Base-by-base conservation (phyloP, 345 rosid genomes). In the Nephelium lappaceum region DNA sequence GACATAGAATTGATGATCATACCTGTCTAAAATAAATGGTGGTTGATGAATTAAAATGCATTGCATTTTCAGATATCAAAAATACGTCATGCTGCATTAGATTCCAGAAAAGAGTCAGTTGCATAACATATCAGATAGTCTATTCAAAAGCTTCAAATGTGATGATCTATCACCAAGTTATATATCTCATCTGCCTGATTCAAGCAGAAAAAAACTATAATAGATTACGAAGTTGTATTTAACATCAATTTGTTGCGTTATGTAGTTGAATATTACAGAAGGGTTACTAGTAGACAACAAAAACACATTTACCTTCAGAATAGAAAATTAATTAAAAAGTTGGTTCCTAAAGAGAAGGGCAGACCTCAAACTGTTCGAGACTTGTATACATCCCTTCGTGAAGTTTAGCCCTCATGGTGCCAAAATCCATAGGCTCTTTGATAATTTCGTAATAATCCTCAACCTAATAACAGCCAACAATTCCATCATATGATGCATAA, bases 401-500 rank as follows among this genome's bases (percentile, higher is more conserved):
- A 82, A 92, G 93, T 83, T 90, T 92, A 78, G 95, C 95, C 75
- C 93, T 92, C 91, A 92, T 90, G 55, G 95, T 92, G 63, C 95
- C 93, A 39, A 92, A 92, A 77, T 92, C 92, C 95, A 92, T 92
- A 25, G 95, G 92, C 83, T 90, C 92, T 73, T 87, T 78, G 73
- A 90, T 84, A 78, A 86, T 86, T 80, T 88, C 87, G 75, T 86
- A 86, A 71, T 90, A 91, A 72, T 84, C 87, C 78, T 87, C 88
- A 55, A 89, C 93, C 95, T 91, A 71, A 72, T 23, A 25, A 78
- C 27, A 74, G 53, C 47, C 74, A 67, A 72, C 39, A 64, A 49
- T 67, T 8, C 68, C 73, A 77, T 73, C 70, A 75, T 51, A 73
- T 15, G 9, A 76, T 42, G 24, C 47, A 31, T 66, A 12, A 73